Evolutionary conservation across 2,329 filamentous ascomycete genomes (phyloP).

Genomic region (Pezicula radicicola): DNA sequence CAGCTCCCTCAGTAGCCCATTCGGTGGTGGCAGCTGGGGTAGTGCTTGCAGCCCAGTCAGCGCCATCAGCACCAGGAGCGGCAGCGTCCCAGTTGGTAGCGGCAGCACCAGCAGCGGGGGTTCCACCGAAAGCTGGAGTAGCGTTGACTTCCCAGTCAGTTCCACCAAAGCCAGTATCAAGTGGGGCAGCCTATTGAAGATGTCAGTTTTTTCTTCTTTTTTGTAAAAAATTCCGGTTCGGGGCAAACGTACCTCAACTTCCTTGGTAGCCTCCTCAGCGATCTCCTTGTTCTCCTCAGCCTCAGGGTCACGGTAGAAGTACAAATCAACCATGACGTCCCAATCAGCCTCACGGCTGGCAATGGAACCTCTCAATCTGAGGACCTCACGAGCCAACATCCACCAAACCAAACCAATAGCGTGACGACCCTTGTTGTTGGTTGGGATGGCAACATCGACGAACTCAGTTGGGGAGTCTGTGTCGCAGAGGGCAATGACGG

Average conservation of each 20-base stretch:
- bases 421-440: constrained; percentile 99
- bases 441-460: constrained; percentile 99
- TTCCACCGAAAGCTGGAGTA: constrained; percentile 57
- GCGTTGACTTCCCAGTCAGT: constrained; percentile 82
- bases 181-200: constrained; percentile 49
- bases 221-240: no score
- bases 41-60: constrained; percentile 50
- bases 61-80: constrained; percentile 56
- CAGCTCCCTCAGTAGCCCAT: constrained; percentile 37
- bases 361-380: constrained; percentile 96
- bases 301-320: constrained; percentile 99
- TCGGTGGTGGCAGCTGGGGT: constrained; percentile 38
- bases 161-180: constrained; percentile 74
- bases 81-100: constrained; percentile 59
- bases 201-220: no score
- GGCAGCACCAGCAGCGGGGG: constrained; percentile 56
- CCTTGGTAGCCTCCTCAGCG: constrained; percentile 76
- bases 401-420: constrained; percentile 99
- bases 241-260: constrained; percentile 51
- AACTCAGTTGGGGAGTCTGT: constrained; percentile 99
- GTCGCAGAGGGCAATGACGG: constrained; percentile 98
- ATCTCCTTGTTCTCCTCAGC: constrained; percentile 98
- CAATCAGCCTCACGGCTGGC: constrained; percentile 94
- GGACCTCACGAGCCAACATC: constrained; percentile 99
- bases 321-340: constrained; percentile 99